Evolutionary conservation across 352 stramenopile genomes (phyloP), one percentile per base, ranked within the genome.

Genomic region (Aphanomyces astaci): DNA sequence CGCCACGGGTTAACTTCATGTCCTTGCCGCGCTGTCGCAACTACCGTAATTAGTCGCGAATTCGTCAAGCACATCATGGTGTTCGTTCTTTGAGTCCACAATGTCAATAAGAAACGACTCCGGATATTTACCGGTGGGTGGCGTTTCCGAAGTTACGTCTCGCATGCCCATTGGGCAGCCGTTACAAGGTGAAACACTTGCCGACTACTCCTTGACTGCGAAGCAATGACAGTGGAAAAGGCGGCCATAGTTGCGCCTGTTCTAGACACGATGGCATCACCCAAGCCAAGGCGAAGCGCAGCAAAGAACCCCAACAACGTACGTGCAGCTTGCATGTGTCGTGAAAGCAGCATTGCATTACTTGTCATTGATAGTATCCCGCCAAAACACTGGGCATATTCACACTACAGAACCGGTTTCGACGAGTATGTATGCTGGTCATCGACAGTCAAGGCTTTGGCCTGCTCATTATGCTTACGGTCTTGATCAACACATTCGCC

Each of bases 401-500:
- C 1, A 39, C 51, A 30, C 13, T 59, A 22, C 11, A 59, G 51
- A 59, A 59, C n/a, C 51, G 11, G n/a, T 32, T 51, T 19, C 56
- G 56, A 4, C 22, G 56, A 10, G 15, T 65, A 4, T 49, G 32
- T 11, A 52, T 32, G 56, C 25, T 15, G 19, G 9, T 53, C n/a
- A 36, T 52, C 13, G 39, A 49, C 32, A 36, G 19, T 25, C 77
- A 71, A 43, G 78, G 82, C 65, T 96, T 97, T 46, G 87, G 96
- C 56, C 71, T 69, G 2, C 73, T 97, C 39, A 96, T 97, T 60
- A 81, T 97, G 33, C 25, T 77, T 24, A 77, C 87, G 9, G 96
- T 97, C 63, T 64, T 96, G 27, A 56, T 78, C 1, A 96, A 96
- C 68, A 94, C 88, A 19, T 69, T 94, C 32, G 83, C 96, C 17